Conservation (phyloP, 805 yeast genomes). For the Ogataea methylovora region DNA sequence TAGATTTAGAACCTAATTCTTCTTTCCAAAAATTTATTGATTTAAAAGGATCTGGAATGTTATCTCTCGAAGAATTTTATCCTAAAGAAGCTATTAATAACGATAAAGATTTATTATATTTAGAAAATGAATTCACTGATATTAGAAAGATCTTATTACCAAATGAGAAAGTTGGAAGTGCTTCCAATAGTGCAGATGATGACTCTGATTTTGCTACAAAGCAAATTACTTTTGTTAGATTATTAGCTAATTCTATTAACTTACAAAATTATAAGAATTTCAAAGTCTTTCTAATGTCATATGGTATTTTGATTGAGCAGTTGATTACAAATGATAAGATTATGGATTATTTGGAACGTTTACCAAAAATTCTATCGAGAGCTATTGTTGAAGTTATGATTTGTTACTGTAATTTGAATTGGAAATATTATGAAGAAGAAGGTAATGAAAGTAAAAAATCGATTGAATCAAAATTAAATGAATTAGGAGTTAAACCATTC, state of each 20-base stretch:
- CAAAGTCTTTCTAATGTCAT: slow-evolving; percentile 28
- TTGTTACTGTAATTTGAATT: slow-evolving; percentile 38
- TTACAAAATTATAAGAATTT: slow-evolving; percentile 24
- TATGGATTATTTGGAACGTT: slow-evolving; percentile 15
- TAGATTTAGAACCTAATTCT: slow-evolving; percentile 11
- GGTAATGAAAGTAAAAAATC: too few species aligned
- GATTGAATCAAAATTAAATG: slow-evolving; percentile 6
- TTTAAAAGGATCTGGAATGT: slow-evolving; percentile 8
- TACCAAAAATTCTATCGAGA: slow-evolving; percentile 18
- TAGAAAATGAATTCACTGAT: slow-evolving; percentile 13
- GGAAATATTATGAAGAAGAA: slow-evolving; percentile 22
- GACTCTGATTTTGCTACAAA: slow-evolving; percentile 17
- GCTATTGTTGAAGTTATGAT: slow-evolving; percentile 33
- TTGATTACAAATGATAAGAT: slow-evolving; percentile 32
- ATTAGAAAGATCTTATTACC: slow-evolving; percentile 14
- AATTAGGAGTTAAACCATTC: slow-evolving; percentile 25
- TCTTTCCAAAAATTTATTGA: slow-evolving; percentile 8
- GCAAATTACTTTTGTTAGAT: slow-evolving; percentile 20
- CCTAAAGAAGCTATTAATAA: slow-evolving; percentile 8
- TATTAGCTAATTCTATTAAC: slow-evolving; percentile 28
- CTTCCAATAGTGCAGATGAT: slow-evolving; percentile 1
- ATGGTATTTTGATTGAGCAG: slow-evolving; percentile 30
- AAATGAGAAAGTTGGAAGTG: slow-evolving; percentile 18
- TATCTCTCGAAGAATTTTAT: slow-evolving; percentile 13
- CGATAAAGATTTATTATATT: slow-evolving; percentile 5